Evolutionary conservation across 1,139 yeast genomes (phyloP).

Genomic region (Torulaspora pretoriensis): DNA sequence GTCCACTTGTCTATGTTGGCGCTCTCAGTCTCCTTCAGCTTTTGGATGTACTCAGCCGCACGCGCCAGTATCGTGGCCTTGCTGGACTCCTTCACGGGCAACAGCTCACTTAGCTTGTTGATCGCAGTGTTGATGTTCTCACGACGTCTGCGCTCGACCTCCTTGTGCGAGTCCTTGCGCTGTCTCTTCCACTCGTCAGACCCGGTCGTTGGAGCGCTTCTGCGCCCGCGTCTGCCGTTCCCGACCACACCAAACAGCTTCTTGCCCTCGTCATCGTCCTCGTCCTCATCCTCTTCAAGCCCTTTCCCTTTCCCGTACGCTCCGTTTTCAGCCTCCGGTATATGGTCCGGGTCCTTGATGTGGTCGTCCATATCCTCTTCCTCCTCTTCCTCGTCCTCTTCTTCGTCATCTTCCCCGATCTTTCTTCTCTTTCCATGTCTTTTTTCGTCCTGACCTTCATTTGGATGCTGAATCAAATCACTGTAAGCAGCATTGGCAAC

Average conservation of each 20-base stretch:
- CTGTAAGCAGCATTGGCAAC: constrained; percentile 16
- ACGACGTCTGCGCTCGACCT: constrained; percentile 94
- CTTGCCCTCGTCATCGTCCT: constrained; percentile 41
- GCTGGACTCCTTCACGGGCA: constrained; percentile 87
- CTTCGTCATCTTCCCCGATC: constrained; percentile 12
- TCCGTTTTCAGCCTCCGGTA: constrained; percentile 19
- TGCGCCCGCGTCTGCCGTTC: constrained; percentile 34
- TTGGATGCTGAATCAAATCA: constrained; percentile 17
- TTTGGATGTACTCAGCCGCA: constrained; percentile 84
- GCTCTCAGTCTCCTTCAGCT: constrained; percentile 83
- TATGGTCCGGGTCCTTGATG: constrained; percentile 15
- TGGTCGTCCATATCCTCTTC: constrained; percentile 22
- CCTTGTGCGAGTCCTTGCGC: constrained; percentile 90
- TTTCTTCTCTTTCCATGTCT: background rate
- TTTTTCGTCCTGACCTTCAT: constrained; percentile 7
- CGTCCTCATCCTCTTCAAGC: constrained; percentile 26
- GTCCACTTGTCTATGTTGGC: constrained; percentile 92
- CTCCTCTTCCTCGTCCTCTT: constrained; percentile 15
- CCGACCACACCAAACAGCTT: constrained; percentile 22
- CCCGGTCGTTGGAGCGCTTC: constrained; percentile 49
- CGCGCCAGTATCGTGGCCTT: constrained; percentile 85
- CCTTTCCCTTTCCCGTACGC: constrained; percentile 15
- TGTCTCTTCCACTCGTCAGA: constrained; percentile 84
- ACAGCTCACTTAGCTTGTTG: constrained; percentile 67
- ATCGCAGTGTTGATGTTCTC: constrained; percentile 89